These are phyloP conservation scores for Acacia acuminata DNA, from an alignment of 306 rosid species.

Conservation along the genomic window DNA sequence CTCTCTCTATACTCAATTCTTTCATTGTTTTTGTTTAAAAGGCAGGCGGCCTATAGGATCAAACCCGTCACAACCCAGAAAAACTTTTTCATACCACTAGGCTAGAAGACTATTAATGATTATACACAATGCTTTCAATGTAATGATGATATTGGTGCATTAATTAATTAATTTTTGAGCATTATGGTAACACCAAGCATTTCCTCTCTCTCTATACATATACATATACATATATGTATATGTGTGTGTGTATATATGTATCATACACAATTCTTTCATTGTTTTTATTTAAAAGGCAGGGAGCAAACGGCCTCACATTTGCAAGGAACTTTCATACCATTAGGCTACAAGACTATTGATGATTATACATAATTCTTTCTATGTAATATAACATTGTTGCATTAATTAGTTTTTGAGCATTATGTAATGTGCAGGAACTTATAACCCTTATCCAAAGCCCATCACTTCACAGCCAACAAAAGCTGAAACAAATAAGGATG, in stretches of 20 bases:
- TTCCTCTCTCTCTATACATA: neutral
- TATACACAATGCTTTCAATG: neutral
- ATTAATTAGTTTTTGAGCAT: conserved; percentile 1
- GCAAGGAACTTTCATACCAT: too few species aligned
- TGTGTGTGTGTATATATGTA: too few species aligned
- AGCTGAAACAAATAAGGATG: conserved; percentile 38
- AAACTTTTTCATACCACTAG: too few species aligned
- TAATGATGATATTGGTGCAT: neutral
- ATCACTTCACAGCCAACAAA: neutral
- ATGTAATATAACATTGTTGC: neutral
- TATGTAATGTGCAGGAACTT: conserved; percentile 40
- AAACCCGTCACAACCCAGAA: too few species aligned
- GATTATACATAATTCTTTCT: neutral
- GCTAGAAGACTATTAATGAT: too few species aligned
- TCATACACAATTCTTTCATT: neutral
- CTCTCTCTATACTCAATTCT: neutral
- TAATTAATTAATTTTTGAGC: neutral
- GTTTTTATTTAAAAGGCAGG: too few species aligned
- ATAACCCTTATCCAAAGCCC: conserved; percentile 4
- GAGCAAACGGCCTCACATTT: too few species aligned
- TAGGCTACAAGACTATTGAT: too few species aligned
- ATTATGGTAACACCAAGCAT: neutral
- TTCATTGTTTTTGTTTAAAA: neutral
- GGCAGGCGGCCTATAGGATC: too few species aligned
- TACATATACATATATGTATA: neutral